These are phyloP conservation scores for Ogataea sp. DNA, from an alignment of 805 yeast species.

Conservation along the genomic window DNA sequence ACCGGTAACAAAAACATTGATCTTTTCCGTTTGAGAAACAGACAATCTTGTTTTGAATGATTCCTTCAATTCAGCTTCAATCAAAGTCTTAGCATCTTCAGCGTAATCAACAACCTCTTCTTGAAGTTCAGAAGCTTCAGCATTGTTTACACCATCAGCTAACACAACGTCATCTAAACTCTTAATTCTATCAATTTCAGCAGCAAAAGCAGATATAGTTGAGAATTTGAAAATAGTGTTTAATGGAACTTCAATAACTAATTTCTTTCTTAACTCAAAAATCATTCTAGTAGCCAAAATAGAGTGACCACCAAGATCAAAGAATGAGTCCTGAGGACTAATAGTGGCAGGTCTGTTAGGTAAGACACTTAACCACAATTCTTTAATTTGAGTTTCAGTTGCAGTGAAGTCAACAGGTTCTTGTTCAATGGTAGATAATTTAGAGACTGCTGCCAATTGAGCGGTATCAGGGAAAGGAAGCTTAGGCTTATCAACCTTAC, in stretches of 20 bases:
- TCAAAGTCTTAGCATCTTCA: constrained; percentile 61
- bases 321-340: constrained; percentile 78
- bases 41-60: constrained; percentile 36
- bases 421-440: constrained; percentile 33
- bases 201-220: constrained; percentile 72
- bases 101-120: constrained; percentile 40
- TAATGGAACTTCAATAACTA: constrained; percentile 76
- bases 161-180: constrained; percentile 40
- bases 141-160: constrained; percentile 26
- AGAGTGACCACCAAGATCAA: constrained; percentile 97
- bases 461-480: constrained; percentile 90
- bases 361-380: constrained; percentile 77
- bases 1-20: constrained; percentile 79
- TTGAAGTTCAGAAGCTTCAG: constrained; percentile 13
- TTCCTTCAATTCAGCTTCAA: constrained; percentile 29
- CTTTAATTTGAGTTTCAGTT: constrained; percentile 61
- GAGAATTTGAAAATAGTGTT: constrained; percentile 89
- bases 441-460: constrained; percentile 71
- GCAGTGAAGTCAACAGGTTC: constrained; percentile 50
- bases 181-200: constrained; percentile 53
- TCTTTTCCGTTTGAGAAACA: constrained; percentile 14
- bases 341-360: constrained; percentile 80
- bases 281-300: constrained; percentile 96
- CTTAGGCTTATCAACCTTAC: constrained; percentile 96
- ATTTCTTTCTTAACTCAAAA: constrained; percentile 74